A percentile compares a stretch with the other conserved stretches of the same genome.
These are phyloP conservation scores for Nicotiana tabacum DNA, from an alignment of 257 asterid genomes.

Conservation along the genomic window DNA sequence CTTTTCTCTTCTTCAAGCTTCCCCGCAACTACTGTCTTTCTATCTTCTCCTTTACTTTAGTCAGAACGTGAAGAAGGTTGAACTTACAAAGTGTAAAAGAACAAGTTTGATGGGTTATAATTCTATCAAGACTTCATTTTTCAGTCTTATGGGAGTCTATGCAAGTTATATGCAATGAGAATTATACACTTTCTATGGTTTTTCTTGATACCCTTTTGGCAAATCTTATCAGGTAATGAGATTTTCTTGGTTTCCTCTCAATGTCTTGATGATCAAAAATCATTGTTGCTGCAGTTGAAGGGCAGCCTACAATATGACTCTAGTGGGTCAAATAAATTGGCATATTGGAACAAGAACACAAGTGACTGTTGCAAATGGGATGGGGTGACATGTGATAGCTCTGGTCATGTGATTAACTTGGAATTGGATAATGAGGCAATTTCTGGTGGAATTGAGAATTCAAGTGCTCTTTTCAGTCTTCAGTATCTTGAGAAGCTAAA, in stretches of 20 bases:
- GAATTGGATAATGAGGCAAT: not conserved
- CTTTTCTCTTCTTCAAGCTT: not conserved
- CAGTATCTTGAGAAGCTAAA: constrained; percentile 9
- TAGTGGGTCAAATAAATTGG: constrained; percentile 21
- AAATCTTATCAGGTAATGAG: not conserved
- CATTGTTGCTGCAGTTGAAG: constrained; percentile 36
- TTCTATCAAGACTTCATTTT: not conserved
- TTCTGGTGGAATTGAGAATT: not conserved
- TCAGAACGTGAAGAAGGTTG: not conserved
- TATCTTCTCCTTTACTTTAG: not conserved
- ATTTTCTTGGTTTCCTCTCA: constrained; percentile 21
- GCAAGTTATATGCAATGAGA: constrained; percentile 30
- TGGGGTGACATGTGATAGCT: not conserved
- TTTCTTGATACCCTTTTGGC: constrained; percentile 29
- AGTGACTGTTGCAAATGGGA: not conserved
- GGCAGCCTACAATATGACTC: constrained; percentile 15
- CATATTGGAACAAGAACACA: constrained; percentile 15
- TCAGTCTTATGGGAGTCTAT: not conserved
- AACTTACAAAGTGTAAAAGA: not conserved
- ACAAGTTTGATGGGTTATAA: not conserved
- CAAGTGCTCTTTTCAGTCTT: constrained; percentile 20
- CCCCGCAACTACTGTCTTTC: not conserved
- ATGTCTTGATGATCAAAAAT: constrained; percentile 39
- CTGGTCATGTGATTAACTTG: not conserved
- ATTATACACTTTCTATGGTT: constrained; percentile 31